Base-by-base conservation (phyloP, 2,329 filamentous ascomycete genomes). In the Cordyceps tenuipes region DNA sequence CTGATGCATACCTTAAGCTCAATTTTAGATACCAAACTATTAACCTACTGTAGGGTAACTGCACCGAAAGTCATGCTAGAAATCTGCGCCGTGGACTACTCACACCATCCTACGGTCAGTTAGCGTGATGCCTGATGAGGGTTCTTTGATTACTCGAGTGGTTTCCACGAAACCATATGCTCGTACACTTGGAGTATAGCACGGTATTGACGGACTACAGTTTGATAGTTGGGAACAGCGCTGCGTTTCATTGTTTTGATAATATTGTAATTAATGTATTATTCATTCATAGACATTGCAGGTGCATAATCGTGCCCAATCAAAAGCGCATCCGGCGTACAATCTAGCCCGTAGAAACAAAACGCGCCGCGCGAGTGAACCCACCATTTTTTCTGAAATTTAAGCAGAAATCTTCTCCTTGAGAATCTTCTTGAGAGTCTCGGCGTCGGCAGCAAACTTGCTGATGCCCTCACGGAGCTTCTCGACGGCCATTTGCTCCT, bases 391-490 rank as follows among this genome's bases (percentile, higher is more conserved):
- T 52, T 50, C 7, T 60, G 17, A 29, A 15, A 63, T 66, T 73
- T 79, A 79, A 63, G 75, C 74, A 36, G 66, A 59, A 69, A 97
- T 82, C 90, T 97, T 97, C 78, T 85, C 77, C 83, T 88, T 88
- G 72, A 99, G 83, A 71, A 96, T 92, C 65, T 85, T 83, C 89
- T 97, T 97, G 70, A 99, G 87, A 62, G 91, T 96, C 67, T 92
- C 80, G 67, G 94, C 92, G 72, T 99, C 94, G 68, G 94, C 94
- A 62, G 94, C 93, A 72, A 99, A 99, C 82, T 97, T 97, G 83
- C 90, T 95, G 83, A 99, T 99, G 79, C 94, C 94, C 81, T 99
- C 94, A 64, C 92, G 90, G 69, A 99, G 87, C 89, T 99, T 99
- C 88, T 97, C 92, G 67, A 96, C 91, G 65, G 90, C 94, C 94